phyloP scores from a whole-genome alignment of 805 yeast species.

The Debaryomyces tyrocola region DNA sequence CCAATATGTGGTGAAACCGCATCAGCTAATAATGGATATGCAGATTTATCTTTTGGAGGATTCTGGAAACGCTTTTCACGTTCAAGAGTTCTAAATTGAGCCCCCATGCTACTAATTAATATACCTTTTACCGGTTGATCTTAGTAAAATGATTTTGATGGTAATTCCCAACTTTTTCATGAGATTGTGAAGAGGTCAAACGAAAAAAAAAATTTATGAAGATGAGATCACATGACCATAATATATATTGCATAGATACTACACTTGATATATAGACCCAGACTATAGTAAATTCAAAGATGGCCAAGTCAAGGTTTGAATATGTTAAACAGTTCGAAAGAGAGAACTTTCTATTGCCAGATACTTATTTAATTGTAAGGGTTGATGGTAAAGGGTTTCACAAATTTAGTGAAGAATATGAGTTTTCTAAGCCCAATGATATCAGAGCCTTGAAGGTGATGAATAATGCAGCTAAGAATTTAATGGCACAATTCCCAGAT shows the following conservation, averaged over 20 bases:
- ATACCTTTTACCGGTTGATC: not conserved
- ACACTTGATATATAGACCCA: not conserved
- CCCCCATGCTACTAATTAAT: constrained; percentile 38
- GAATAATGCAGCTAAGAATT: constrained; percentile 73
- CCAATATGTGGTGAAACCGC: constrained; percentile 96
- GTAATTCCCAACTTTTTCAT: not conserved
- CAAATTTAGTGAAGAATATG: constrained; percentile 69
- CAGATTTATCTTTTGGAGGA: constrained; percentile 86
- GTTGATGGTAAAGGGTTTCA: constrained; percentile 96
- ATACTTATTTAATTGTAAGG: constrained; percentile 78
- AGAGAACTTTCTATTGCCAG: constrained; percentile 70
- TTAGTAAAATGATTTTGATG: not conserved
- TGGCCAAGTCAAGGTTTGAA: constrained; percentile 88
- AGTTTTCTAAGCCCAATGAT: constrained; percentile 89
- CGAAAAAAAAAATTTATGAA: constrained; percentile 6
- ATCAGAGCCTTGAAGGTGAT: constrained; percentile 69
- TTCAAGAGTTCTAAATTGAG: constrained; percentile 78
- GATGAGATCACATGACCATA: constrained; percentile 12
- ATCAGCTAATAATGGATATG: constrained; percentile 77
- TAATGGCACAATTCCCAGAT: constrained; percentile 69
- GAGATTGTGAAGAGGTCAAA: not conserved
- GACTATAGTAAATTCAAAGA: constrained; percentile 16
- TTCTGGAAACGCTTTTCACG: constrained; percentile 81
- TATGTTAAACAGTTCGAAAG: constrained; percentile 83
- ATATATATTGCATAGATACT: not conserved